Percentiles rank a stretch among this genome's conserved stretches.
Evolutionary conservation across 257 asterid genomes (phyloP).

Genomic region (Solanum pimpinellifolium): DNA sequence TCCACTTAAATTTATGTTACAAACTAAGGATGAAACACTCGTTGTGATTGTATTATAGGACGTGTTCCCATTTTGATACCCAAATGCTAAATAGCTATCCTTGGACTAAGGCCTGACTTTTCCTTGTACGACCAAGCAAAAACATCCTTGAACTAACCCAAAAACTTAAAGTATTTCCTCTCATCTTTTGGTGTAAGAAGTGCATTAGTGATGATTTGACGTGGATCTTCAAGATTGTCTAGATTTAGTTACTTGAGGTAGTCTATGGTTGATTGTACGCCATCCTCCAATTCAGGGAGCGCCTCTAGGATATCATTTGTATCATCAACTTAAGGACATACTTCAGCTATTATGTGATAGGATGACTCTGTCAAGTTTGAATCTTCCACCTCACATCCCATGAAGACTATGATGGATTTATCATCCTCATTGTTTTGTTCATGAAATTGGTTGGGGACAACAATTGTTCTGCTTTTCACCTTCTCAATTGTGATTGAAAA

Average conservation of each 20-base stretch:
- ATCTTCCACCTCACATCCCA: not conserved
- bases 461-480: not conserved
- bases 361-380: not conserved
- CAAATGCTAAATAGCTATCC: not conserved
- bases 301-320: not conserved
- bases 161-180: not conserved
- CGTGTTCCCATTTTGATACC: too few relatives aligned
- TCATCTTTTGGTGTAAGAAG: not conserved
- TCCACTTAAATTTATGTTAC: too few relatives aligned
- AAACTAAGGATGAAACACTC: too few relatives aligned
- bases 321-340: not conserved
- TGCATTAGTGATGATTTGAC: not conserved
- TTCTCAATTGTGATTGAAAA: not conserved
- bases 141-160: not conserved
- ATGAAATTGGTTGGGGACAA: not conserved
- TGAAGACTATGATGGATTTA: not conserved
- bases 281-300: not conserved
- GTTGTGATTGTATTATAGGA: too few relatives aligned
- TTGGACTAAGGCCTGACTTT: not conserved
- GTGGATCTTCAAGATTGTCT: not conserved
- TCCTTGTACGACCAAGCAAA: not conserved
- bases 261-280: not conserved
- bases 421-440: not conserved
- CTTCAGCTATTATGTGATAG: not conserved
- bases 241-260: not conserved